Conservation (phyloP, 768 basidiomycete species). For the Naganishia onofrii region DNA sequence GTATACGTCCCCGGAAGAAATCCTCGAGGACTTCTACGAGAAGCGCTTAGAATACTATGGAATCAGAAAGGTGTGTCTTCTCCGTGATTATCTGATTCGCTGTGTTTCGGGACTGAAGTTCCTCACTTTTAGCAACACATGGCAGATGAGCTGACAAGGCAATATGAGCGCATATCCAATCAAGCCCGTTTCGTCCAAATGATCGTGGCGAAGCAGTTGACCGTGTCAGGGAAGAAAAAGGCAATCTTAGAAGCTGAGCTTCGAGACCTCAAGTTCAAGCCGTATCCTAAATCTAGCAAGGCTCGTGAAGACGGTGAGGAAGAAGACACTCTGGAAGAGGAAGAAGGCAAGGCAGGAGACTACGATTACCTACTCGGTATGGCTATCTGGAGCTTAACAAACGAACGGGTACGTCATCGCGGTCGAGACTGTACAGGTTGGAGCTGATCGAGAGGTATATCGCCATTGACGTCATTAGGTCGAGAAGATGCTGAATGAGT, state of each 20-base stretch:
- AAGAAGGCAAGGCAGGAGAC: constrained; percentile 59
- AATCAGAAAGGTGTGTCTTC: constrained; percentile 74
- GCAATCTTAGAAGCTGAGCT: constrained; percentile 78
- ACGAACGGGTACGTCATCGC: constrained; percentile 67
- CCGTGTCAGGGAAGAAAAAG: constrained; percentile 83
- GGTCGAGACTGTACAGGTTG: background rate
- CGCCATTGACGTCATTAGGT: constrained; percentile 59
- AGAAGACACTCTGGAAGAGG: constrained; percentile 62
- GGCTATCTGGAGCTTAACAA: constrained; percentile 92
- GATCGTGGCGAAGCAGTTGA: constrained; percentile 81
- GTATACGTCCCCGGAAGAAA: constrained; percentile 83
- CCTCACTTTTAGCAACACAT: constrained; percentile 67
- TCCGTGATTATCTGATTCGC: background rate
- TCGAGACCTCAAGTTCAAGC: constrained; percentile 77
- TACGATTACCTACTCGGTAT: constrained; percentile 93
- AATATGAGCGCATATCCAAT: constrained; percentile 81
- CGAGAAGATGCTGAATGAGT: constrained; percentile 74
- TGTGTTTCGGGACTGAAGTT: no score
- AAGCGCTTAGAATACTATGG: constrained; percentile 85
- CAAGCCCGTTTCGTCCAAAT: constrained; percentile 96
- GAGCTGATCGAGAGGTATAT: background rate
- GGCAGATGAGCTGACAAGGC: constrained; percentile 73
- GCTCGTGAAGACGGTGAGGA: constrained; percentile 67
- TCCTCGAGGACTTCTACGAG: constrained; percentile 89
- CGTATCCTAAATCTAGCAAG: constrained; percentile 77